phyloP scores from a whole-genome alignment of 148 eudicot species.

The Dysphania ambrosioides region DNA sequence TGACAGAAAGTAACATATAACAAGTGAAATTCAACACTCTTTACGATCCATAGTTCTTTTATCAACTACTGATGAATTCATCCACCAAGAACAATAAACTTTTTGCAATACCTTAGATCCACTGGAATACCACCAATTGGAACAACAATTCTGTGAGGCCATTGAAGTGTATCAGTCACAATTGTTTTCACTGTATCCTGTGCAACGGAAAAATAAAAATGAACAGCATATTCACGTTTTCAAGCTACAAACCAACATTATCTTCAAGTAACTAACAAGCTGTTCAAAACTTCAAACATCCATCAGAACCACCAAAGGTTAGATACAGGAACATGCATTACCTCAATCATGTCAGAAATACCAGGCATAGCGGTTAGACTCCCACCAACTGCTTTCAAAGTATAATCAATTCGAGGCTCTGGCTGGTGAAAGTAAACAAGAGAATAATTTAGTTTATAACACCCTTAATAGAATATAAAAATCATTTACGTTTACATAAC shows the following conservation, averaged over 20 bases:
- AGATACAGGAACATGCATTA: conserved; percentile 34
- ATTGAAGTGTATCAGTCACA: conserved; percentile 78
- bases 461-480: not conserved
- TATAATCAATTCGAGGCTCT: conserved; percentile 85
- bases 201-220: conserved; percentile 24
- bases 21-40: not conserved
- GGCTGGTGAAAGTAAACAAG: conserved; percentile 54
- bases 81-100: not conserved
- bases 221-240: conserved; percentile 2
- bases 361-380: conserved; percentile 97
- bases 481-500: not conserved
- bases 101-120: conserved; percentile 59
- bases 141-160: conserved; percentile 99
- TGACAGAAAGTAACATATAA: not conserved
- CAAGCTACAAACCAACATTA: conserved; percentile 1
- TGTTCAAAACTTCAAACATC: not conserved
- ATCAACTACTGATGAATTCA: not conserved
- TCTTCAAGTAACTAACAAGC: not conserved
- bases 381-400: conserved; percentile 90
- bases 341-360: conserved; percentile 94
- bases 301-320: not conserved
- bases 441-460: conserved; percentile 7
- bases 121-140: conserved; percentile 87
- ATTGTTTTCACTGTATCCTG: conserved; percentile 89
- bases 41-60: not conserved